Base-by-base conservation (phyloP, 2,329 filamentous ascomycete genomes). In the Arachnopeziza araneosa region DNA sequence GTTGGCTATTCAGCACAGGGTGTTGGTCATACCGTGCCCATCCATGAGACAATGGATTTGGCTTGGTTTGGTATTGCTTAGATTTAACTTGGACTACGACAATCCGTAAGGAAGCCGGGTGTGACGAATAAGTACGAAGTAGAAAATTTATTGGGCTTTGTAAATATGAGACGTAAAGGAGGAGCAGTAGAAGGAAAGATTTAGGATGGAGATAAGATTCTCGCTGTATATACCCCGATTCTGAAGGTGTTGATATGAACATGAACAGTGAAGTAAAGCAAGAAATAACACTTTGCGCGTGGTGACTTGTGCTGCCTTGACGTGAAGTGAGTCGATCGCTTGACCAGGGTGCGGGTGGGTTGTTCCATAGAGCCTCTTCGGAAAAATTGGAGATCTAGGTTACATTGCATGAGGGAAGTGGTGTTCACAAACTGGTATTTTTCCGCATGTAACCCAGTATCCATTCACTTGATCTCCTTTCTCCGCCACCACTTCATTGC, bases 1-100 rank as follows among this genome's bases (percentile, higher is more conserved):
- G 64, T 73, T 19, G 73, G 71, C 1, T 70, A 70, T 56, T 67
- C 64, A 26, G 72, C 68, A 2, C 54, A 64, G 22, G 67, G 67
- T 1, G 71, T 72, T 17, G 72, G 72, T 0, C 72, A 73, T 36
- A 70, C 69, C 1, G 70, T 72, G 3, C 71, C 71, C 0, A 66
- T 72, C 1, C 62, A 64, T 36, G 64, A 65, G 44, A 71, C 65
- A 0, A 69, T 73, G 36, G 67, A 66, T 22, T 65, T 71, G 17
- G 59, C 59, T 1, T 66, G 63, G 60, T 64, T 67, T 55, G 60
- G 65, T n/a, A 60, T 66, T 54, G 21, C 50, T 22, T 44, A 44
- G 36, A 44, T 44, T 3, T 44, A 19, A 44, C 26, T 8, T 7
- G 36, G 36, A 12, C 6, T 14, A 12, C 4, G 17, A 44, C 17